Conservation (phyloP, 352 stramenopile species). For the Elongisporangium prolatum region DNA sequence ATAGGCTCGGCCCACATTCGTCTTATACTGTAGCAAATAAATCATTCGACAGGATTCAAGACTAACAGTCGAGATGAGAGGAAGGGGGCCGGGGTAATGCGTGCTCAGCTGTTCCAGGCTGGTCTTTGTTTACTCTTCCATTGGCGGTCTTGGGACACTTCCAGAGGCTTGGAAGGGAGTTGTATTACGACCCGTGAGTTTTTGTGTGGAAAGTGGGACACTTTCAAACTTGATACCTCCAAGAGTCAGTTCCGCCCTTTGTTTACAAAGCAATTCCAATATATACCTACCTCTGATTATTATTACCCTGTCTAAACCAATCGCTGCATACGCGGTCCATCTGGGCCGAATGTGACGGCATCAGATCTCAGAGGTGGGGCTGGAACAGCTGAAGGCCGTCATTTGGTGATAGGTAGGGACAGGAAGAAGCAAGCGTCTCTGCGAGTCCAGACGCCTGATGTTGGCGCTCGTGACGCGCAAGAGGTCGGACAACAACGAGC, state of each 20-base stretch:
- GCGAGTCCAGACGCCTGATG: neutral
- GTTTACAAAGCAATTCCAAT: neutral
- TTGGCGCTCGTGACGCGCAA: neutral
- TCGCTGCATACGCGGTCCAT: neutral
- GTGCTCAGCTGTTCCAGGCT: neutral
- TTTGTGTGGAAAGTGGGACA: neutral
- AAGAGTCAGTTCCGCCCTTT: neutral
- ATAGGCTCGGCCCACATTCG: neutral
- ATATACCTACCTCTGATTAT: neutral
- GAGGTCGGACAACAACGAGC: neutral
- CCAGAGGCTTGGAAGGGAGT: neutral
- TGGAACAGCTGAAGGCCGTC: neutral
- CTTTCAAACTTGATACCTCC: neutral
- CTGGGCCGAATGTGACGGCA: neutral
- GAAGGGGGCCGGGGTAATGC: neutral
- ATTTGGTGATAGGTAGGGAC: neutral
- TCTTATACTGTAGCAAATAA: neutral
- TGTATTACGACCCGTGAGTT: neutral
- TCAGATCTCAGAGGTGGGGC: neutral
- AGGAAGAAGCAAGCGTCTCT: neutral
- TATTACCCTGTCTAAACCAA: neutral
- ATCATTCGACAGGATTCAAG: neutral
- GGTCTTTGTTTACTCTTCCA: neutral
- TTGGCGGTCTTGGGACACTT: neutral
- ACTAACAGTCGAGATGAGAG: neutral